Evolutionary conservation across 129 eudicot species (phyloP), one percentile per base, ranked within the genome.

Genomic region (Chrysanthemum lavandulifolium): DNA sequence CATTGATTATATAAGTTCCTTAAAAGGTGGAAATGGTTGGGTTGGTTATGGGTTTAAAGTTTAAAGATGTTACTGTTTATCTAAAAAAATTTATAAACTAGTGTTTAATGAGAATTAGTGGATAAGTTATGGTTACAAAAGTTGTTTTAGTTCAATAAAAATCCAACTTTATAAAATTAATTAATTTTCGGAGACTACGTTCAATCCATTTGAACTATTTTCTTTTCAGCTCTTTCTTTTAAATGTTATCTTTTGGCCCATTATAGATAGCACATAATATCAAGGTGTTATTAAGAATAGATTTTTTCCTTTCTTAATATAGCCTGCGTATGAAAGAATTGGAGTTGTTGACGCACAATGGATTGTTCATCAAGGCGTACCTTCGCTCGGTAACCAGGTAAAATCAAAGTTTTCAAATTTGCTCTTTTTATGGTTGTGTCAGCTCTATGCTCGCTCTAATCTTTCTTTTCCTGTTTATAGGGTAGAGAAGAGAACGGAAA

Each of bases 261-360:
- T 13, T 58, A 18, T 21, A 36, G 45, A 45, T 59, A 58, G 13
- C 45, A 40, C 10, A 58, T 19, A 71, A 71, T 53, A 33, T 65
- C 29, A 13, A 66, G 47, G 55, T 7, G 13, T 72, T 82, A 43
- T 67, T 72, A 71, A 54, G 64, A 54, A 60, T 19, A 43, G 36
- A 11, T 36, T 16, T n/a, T 53, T 78, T 25, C 2, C 29, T 80
- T 49, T 73, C 10, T 56, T 21, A 13, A 62, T 31, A 48, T 55
- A 90, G 98, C 96, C 97, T 23, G 97, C 98, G 12, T 82, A 87
- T 31, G 91, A 93, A 73, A 93, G 81, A 74, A 93, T 93, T 21
- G 98, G 98, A 75, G 98, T 93, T 10, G 97, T 93, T 15, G 97
- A 93, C 86, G 91, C 98, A 68, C 98, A 93, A 73, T 93, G 98